Conservation (phyloP, 495 filamentous ascomycete species). For the Hypomontagnella submonticulosa region DNA sequence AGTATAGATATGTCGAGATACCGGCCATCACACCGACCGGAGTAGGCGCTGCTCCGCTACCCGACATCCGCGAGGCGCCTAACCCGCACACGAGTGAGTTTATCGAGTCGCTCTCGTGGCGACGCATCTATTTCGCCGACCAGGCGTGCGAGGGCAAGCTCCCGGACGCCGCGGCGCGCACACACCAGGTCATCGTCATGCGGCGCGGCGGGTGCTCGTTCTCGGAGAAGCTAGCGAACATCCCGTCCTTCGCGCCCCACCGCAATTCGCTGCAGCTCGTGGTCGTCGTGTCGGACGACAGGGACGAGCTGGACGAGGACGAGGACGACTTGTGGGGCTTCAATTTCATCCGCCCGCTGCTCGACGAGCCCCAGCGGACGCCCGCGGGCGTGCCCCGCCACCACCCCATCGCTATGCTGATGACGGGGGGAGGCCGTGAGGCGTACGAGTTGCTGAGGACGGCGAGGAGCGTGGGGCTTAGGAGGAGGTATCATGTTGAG, state of each 20-base stretch:
- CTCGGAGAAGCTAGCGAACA: constrained; percentile 80
- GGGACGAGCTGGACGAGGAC: constrained; percentile 49
- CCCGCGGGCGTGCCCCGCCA: constrained; percentile 76
- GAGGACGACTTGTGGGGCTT: constrained; percentile 47
- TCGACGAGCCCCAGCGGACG: constrained; percentile 80
- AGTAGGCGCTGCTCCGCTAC: constrained; percentile 77
- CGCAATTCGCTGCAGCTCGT: constrained; percentile 76
- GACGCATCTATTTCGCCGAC: constrained; percentile 74
- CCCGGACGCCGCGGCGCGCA: constrained; percentile 66
- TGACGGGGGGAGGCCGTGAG: constrained; percentile 81
- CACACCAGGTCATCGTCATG: constrained; percentile 84
- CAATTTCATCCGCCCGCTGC: constrained; percentile 69
- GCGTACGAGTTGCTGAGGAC: constrained; percentile 70
- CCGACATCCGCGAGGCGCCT: constrained; percentile 70
- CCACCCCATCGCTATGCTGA: constrained; percentile 81
- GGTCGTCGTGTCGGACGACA: constrained; percentile 78
- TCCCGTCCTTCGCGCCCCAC: constrained; percentile 77
- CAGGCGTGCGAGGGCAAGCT: constrained; percentile 73
- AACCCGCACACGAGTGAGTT: constrained; percentile 54
- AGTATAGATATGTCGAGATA: constrained; percentile 59
- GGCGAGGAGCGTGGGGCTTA: constrained; percentile 73
- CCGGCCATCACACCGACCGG: constrained; percentile 80
- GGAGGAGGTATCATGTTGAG: constrained; percentile 80
- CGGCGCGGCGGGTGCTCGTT: constrained; percentile 88
- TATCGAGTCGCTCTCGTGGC: constrained; percentile 66